These are phyloP conservation scores for Ophioceras dolichostomum DNA, from an alignment of 2,329 filamentous ascomycete species.

Conservation along the genomic window DNA sequence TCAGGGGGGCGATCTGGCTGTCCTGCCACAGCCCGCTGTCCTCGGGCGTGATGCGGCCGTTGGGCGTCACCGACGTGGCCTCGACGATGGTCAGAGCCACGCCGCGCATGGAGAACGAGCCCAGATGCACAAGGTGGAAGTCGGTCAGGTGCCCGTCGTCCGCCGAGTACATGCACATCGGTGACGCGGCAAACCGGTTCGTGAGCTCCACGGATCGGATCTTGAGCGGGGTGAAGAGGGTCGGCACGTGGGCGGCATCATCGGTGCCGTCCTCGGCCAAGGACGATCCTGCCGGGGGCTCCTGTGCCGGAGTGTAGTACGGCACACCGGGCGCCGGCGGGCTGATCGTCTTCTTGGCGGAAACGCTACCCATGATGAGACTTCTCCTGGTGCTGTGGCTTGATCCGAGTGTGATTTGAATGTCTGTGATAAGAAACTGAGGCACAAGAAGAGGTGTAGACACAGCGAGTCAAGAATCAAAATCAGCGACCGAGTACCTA, in stretches of 20 bases:
- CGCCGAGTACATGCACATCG: conserved; percentile 50
- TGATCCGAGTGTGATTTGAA: neutral
- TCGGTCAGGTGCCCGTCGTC: conserved; percentile 57
- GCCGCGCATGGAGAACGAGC: conserved; percentile 65
- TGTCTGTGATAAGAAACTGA: neutral
- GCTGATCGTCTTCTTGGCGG: conserved; percentile 15
- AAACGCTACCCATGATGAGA: neutral
- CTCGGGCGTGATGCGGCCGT: conserved; percentile 74
- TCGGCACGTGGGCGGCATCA: conserved; percentile 27
- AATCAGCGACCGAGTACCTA: no score
- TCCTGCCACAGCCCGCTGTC: conserved; percentile 77
- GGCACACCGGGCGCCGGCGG: conserved; percentile 30
- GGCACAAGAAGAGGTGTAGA: neutral
- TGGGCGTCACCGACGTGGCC: conserved; percentile 60
- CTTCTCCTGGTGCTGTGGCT: no score
- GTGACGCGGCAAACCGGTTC: conserved; percentile 46
- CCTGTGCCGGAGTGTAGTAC: conserved; percentile 42
- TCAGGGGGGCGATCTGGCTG: conserved; percentile 62
- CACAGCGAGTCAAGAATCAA: neutral
- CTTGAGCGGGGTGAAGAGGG: conserved; percentile 42
- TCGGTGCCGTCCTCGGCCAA: conserved; percentile 8
- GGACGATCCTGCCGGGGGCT: conserved; percentile 36
- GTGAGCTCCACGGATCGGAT: conserved; percentile 39
- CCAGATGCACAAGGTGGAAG: conserved; percentile 74
- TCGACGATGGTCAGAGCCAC: conserved; percentile 65